Conservation (phyloP, 176 grass and related monocot genomes). For the Miscanthus lutarioriparius region DNA sequence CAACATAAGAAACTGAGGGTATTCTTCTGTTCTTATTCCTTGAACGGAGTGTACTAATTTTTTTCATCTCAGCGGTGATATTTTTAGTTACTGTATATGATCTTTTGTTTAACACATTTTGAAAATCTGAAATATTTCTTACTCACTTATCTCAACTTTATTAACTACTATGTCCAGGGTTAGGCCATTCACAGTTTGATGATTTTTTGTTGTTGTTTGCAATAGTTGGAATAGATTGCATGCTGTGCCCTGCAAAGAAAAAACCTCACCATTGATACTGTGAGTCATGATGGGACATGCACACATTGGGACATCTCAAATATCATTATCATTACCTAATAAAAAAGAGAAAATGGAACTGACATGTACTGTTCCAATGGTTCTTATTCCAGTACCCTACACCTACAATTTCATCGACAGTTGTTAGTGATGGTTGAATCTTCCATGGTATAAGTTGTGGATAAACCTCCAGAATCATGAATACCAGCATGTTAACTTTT, state of each 20-base stretch:
- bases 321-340: not conserved
- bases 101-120: not conserved
- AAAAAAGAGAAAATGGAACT: not conserved
- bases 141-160: not conserved
- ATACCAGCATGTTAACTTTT: not conserved
- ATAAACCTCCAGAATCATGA: not conserved
- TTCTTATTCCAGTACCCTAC: not conserved
- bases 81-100: slow-evolving; percentile 20
- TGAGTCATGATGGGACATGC: not conserved
- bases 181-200: slow-evolving; percentile 2
- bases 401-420: not conserved
- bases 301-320: slow-evolving; percentile 1
- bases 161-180: not conserved
- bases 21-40: slow-evolving; percentile 46
- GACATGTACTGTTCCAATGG: not conserved
- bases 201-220: not conserved
- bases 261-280: not conserved
- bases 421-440: not conserved
- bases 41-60: not conserved
- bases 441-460: not conserved
- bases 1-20: slow-evolving; percentile 93
- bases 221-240: slow-evolving; percentile 12
- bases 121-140: slow-evolving; percentile 14
- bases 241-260: not conserved
- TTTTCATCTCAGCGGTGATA: not conserved